Conservation (phyloP, 352 stramenopile species). For the Globisporangium middletonii region DNA sequence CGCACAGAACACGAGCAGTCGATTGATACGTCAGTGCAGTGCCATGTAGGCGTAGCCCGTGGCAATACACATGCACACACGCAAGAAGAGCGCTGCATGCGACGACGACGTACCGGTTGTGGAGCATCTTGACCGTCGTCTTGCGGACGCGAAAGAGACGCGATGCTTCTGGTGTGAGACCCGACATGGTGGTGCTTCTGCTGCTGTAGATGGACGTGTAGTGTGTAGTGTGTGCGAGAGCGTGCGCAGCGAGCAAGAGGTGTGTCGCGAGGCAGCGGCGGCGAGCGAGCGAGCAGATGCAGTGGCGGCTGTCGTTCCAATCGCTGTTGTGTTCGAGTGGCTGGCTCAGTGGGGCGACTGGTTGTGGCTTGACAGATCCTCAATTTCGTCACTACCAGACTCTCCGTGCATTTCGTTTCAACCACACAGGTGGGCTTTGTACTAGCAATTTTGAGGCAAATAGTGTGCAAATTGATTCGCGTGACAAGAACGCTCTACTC, state of each 20-base stretch:
- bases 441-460: not conserved
- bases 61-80: not conserved
- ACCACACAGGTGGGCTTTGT: not conserved
- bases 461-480: not conserved
- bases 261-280: not conserved
- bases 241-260: not conserved
- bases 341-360: not conserved
- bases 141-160: slow-evolving; percentile 93
- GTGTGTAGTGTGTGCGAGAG: not conserved
- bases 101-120: slow-evolving; percentile 68
- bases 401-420: not conserved
- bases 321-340: not conserved
- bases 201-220: not conserved
- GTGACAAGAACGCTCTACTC: not conserved
- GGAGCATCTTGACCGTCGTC: slow-evolving; percentile 94
- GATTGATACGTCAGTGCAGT: no score
- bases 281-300: not conserved
- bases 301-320: not conserved
- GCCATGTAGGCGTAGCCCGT: not conserved
- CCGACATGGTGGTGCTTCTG: slow-evolving; percentile 36
- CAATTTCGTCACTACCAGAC: not conserved
- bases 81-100: not conserved
- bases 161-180: slow-evolving; percentile 76
- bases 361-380: not conserved
- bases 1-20: slow-evolving; percentile 15